Base-by-base conservation (phyloP, 2,329 filamentous ascomycete genomes). In the Sporothrix luriei region DNA sequence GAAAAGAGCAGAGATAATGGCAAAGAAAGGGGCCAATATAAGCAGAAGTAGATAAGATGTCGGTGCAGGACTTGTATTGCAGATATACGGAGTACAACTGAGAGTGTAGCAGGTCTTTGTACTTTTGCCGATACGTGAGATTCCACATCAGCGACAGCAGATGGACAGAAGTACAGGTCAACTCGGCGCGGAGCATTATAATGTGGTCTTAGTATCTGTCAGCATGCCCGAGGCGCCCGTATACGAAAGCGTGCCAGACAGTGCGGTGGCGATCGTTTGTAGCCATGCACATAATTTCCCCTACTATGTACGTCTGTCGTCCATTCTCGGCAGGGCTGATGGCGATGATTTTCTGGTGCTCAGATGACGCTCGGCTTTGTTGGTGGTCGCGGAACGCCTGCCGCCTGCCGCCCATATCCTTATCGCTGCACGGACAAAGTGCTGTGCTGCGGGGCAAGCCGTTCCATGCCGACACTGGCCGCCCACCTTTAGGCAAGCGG, bases 391-490 rank as follows among this genome's bases (percentile, higher is more conserved):
- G 72, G 72, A 73, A 73, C 59, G 33, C 13, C 26, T 1, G 33
- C 71, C 70, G 70, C 66, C 16, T 29, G 26, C 55, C 62, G 52
- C 66, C n/a, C 64, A 69, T 69, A 72, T 72, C 68, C 52, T 38
- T 33, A 52, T 57, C 48, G 24, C 54, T n/a, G 62, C 6, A 64
- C 6, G 11, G 26, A 29, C 26, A 21, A 54, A 75, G 76, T 29
- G 10, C 40, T 14, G 16, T 3, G 48, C 2, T 52, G 62, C 61
- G 43, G 68, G 61, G 61, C 21, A 70, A 64, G 69, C 69, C 69
- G 69, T 26, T 33, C 70, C 71, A 75, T 76, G 76, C 78, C 77
- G 78, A 74, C 68, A 64, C 29, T 76, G 71, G 74, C 77, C 77
- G 78, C 69, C 52, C 61, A 66, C 71, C 71, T 72, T 73, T 43